These are phyloP conservation scores for Xylariaceae sp. DNA, from an alignment of 2,329 filamentous ascomycete genomes.

Conservation along the genomic window DNA sequence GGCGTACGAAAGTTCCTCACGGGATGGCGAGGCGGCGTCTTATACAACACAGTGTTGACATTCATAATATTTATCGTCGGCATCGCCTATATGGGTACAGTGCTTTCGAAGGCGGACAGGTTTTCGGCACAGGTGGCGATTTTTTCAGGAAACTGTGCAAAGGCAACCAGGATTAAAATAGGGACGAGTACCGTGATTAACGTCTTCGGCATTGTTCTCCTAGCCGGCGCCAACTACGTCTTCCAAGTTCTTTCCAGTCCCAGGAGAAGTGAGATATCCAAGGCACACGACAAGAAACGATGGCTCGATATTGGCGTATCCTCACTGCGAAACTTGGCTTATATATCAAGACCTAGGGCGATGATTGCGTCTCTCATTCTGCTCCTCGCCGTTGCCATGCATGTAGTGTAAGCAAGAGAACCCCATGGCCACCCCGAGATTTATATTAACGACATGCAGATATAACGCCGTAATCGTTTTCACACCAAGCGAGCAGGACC, in stretches of 20 bases:
- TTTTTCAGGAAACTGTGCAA: conserved; percentile 36
- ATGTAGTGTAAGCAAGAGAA: conserved; percentile 44
- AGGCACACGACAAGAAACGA: conserved; percentile 40
- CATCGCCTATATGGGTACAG: conserved; percentile 37
- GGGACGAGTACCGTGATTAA: conserved; percentile 44
- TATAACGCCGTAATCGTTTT: conserved; percentile 49
- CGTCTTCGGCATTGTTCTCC: conserved; percentile 38
- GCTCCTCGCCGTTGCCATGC: conserved; percentile 39
- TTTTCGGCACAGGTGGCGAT: conserved; percentile 36
- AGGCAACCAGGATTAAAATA: conserved; percentile 35
- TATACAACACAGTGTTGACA: conserved; percentile 40
- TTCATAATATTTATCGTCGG: conserved; percentile 35
- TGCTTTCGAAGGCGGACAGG: conserved; percentile 33
- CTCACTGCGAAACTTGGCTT: conserved; percentile 44
- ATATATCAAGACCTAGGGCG: conserved; percentile 40
- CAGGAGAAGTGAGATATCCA: conserved; percentile 44
- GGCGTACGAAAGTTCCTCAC: conserved; percentile 30
- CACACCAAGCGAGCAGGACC: conserved; percentile 31
- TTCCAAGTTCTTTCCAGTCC: conserved; percentile 52
- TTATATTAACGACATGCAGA: conserved; percentile 29
- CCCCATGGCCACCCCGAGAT: not conserved
- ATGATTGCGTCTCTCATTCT: conserved; percentile 38
- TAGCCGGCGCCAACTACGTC: conserved; percentile 48
- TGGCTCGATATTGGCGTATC: conserved; percentile 53
- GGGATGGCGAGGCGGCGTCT: conserved; percentile 46